Evolutionary conservation across 495 filamentous ascomycete genomes (phyloP).

Genomic region (Chaetomium fimeti): DNA sequence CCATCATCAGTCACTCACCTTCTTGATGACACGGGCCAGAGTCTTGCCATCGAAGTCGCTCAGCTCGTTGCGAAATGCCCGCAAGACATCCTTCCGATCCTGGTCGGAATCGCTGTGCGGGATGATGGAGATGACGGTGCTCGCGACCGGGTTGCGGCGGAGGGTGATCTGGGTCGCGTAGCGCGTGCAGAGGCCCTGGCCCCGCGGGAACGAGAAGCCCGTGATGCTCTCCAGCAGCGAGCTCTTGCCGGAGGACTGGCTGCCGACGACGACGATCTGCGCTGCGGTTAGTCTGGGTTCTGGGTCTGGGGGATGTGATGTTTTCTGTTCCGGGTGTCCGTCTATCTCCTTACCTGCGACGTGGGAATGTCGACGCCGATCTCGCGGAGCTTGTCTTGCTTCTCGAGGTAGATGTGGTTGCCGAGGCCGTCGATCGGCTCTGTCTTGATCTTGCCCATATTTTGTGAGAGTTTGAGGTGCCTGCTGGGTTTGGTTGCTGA

Average conservation of each 20-base stretch:
- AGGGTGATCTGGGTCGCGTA: constrained; percentile 42
- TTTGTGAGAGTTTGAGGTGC: no score
- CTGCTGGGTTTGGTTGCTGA: no score
- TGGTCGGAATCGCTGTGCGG: no score
- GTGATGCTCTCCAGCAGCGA: constrained; percentile 55
- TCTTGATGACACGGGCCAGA: no score
- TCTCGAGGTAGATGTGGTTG: constrained; percentile 21
- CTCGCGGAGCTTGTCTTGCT: constrained; percentile 27
- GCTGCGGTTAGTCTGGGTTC: no score
- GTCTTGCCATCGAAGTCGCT: no score
- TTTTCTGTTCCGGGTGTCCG: no score
- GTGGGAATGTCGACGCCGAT: constrained; percentile 29
- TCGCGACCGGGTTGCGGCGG: no score
- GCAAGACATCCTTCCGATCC: no score
- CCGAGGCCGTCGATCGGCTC: constrained; percentile 19
- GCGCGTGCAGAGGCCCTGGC: constrained; percentile 55
- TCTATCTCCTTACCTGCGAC: constrained; percentile 19
- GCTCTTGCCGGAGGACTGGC: constrained; percentile 55
- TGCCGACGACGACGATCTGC: constrained; percentile 47
- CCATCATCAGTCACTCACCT: no score
- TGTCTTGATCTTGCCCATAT: background rate
- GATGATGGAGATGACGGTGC: no score
- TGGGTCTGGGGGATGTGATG: background rate
- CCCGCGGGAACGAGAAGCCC: constrained; percentile 52
- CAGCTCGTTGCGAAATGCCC: no score